Evolutionary conservation across 2,329 filamentous ascomycete species (phyloP).

Genomic region (Aspergillus vadensis): DNA sequence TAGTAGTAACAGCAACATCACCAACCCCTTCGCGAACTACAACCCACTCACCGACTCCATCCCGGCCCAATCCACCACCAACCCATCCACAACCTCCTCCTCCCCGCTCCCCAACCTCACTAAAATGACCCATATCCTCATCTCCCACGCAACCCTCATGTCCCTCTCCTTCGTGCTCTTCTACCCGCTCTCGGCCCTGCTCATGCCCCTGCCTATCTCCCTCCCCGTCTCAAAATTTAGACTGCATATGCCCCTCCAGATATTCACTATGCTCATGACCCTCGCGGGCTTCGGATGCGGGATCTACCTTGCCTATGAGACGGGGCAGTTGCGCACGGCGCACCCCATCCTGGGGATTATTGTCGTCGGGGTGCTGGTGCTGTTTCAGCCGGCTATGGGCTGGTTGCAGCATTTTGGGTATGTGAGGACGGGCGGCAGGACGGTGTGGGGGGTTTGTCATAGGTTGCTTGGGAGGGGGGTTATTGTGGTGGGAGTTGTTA

Average conservation of each 20-base stretch:
- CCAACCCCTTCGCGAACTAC: constrained; percentile 25
- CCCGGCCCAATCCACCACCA: background rate
- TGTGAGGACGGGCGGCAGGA: constrained; percentile 49
- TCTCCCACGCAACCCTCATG: constrained; percentile 31
- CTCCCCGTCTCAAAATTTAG: constrained; percentile 8
- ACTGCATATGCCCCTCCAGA: constrained; percentile 37
- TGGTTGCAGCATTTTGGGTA: constrained; percentile 55
- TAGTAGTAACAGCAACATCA: too few species aligned
- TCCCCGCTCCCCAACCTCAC: background rate
- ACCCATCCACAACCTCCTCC: background rate
- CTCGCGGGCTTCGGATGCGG: constrained; percentile 56
- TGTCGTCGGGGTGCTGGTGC: constrained; percentile 53
- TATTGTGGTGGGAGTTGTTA: constrained; percentile 57
- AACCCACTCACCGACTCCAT: constrained; percentile 10
- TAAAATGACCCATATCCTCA: background rate
- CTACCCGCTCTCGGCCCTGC: constrained; percentile 27
- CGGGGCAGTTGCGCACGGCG: constrained; percentile 40
- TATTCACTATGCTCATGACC: constrained; percentile 51
- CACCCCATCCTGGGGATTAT: constrained; percentile 60
- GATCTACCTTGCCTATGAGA: constrained; percentile 49
- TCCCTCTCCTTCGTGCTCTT: constrained; percentile 27
- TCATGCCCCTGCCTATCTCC: constrained; percentile 15
- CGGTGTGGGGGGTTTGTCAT: constrained; percentile 53
- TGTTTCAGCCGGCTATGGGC: constrained; percentile 59
- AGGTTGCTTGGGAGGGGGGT: constrained; percentile 57